Percentiles rank a stretch among this genome's conserved stretches.
These are phyloP conservation scores for Solanum sitiens DNA, from an alignment of 257 asterid species.

Conservation along the genomic window DNA sequence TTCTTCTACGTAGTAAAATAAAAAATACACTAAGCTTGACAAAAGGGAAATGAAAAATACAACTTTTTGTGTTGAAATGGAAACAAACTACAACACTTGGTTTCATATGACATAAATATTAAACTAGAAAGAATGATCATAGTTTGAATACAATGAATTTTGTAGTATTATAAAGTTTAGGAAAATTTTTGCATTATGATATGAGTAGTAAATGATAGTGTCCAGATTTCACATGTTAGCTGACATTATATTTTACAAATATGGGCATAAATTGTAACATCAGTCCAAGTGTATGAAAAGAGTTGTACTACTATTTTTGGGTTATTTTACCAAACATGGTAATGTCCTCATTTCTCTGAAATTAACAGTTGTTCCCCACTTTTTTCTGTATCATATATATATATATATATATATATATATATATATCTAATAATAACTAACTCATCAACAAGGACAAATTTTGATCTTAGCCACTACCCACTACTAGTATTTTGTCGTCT, in stretches of 20 bases:
- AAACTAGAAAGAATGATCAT: not conserved
- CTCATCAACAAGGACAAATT: not conserved
- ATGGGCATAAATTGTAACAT: not conserved
- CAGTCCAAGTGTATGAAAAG: not conserved
- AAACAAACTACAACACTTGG: not conserved
- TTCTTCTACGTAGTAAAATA: not conserved
- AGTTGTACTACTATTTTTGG: not conserved
- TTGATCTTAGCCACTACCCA: not conserved
- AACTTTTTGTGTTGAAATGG: not conserved
- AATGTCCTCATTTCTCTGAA: not conserved
- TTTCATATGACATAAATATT: not conserved
- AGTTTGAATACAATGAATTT: not conserved
- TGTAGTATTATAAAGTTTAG: not conserved
- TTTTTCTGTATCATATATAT: not conserved
- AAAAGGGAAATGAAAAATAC: not conserved
- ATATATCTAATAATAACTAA: not conserved
- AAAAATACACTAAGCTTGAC: not conserved
- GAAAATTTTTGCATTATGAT: not conserved
- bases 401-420: not conserved
- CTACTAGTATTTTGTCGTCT: not conserved
- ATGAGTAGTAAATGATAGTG: not conserved
- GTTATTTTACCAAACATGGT: not conserved
- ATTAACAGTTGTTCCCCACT: not conserved
- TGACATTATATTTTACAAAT: not conserved
- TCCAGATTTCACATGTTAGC: conserved; percentile 1